These are phyloP conservation scores for Trichoderma oligosporum DNA, from an alignment of 2,329 filamentous ascomycete genomes.

Conservation along the genomic window DNA sequence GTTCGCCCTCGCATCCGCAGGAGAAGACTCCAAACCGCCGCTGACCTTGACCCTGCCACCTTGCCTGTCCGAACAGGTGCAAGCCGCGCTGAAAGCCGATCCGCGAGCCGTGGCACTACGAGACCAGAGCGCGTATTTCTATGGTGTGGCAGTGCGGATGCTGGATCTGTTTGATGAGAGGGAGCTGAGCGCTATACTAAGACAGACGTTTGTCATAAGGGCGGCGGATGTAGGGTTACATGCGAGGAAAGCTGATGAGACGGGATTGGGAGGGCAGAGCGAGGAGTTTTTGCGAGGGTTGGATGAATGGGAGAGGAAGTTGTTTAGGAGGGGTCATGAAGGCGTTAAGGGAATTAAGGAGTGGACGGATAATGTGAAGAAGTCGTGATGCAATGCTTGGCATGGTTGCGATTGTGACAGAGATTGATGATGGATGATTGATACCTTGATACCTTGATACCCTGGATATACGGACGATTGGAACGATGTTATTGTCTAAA, in stretches of 20 bases:
- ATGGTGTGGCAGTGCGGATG: conserved; percentile 78
- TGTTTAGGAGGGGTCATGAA: conserved; percentile 73
- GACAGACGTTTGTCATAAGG: conserved; percentile 74
- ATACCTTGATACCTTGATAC: too few relatives aligned
- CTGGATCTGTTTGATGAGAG: conserved; percentile 84
- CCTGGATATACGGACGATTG: background rate
- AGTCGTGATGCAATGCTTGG: conserved; percentile 26
- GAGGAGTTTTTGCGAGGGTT: conserved; percentile 83
- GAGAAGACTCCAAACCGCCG: conserved; percentile 52
- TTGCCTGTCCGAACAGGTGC: conserved; percentile 71
- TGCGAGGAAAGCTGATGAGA: conserved; percentile 75
- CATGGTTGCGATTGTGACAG: background rate
- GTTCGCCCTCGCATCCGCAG: conserved; percentile 66
- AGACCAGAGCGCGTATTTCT: conserved; percentile 81
- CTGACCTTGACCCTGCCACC: conserved; percentile 78
- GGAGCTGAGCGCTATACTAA: conserved; percentile 70
- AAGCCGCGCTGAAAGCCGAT: conserved; percentile 88
- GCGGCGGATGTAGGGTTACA: conserved; percentile 83
- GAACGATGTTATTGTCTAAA: too few relatives aligned
- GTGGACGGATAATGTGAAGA: conserved; percentile 61
- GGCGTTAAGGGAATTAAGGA: conserved; percentile 65
- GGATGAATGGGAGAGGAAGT: conserved; percentile 80
- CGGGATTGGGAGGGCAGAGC: conserved; percentile 50
- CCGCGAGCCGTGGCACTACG: conserved; percentile 80
- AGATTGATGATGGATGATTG: too few relatives aligned